These are phyloP conservation scores for Amniculicola lignicola DNA, from an alignment of 495 filamentous ascomycete species.

Conservation along the genomic window DNA sequence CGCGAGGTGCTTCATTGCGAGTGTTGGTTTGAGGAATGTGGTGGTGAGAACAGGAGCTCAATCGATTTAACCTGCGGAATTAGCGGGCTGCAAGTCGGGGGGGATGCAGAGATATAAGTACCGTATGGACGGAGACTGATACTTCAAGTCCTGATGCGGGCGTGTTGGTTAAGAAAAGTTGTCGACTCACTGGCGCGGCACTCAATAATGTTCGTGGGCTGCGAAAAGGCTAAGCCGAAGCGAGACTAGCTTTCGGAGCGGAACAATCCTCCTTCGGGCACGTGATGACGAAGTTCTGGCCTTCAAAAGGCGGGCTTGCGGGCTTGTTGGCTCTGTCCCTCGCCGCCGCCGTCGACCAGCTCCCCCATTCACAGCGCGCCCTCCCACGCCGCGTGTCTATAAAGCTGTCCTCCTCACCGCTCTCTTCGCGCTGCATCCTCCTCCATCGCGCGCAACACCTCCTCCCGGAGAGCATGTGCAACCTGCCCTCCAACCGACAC, in stretches of 20 bases:
- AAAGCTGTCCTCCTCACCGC: background rate
- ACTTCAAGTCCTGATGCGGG: constrained; percentile 62
- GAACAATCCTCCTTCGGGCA: constrained; percentile 6
- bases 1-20: constrained; percentile 99
- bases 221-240: constrained; percentile 45
- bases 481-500: constrained; percentile 13
- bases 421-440: background rate
- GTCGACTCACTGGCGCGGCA: background rate
- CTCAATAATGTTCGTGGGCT: background rate
- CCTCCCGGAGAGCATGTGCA: constrained; percentile 21
- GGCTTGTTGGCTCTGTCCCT: background rate
- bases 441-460: background rate
- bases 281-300: no score
- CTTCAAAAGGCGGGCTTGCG: background rate
- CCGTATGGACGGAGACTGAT: constrained; percentile 81
- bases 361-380: constrained; percentile 4
- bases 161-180: constrained; percentile 15
- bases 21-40: constrained; percentile 34
- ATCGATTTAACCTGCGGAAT: constrained; percentile 73
- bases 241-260: constrained; percentile 1
- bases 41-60: constrained; percentile 73
- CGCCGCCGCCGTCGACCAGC: background rate
- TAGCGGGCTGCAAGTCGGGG: background rate
- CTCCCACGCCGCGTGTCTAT: constrained; percentile 1
- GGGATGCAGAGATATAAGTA: background rate